Evolutionary conservation across 2,329 filamentous ascomycete species (phyloP), one percentile per base, ranked within the genome.

Genomic region (Aureobasidium uvarum): DNA sequence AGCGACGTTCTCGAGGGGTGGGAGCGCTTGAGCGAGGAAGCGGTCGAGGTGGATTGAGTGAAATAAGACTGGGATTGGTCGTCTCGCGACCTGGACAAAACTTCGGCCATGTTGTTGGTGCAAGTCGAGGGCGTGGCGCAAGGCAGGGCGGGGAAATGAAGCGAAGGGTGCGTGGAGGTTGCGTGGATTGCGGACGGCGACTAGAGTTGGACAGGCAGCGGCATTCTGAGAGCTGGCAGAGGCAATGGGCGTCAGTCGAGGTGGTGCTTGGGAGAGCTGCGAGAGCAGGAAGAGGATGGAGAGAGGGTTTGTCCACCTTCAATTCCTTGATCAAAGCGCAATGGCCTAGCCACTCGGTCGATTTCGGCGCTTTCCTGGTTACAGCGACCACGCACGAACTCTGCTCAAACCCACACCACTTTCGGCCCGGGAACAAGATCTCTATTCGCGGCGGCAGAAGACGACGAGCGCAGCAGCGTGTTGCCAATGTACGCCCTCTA

Each of bases 1-100:
- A 81, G 75, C 50, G 80, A 78, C 25, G 79, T 76, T 60, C 79
- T 74, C 38, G 80, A 80, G 46, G 77, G 70, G 10, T 76, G 75
- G 7, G 79, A 75, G 31, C 74, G 76, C 67, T 76, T 75, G 68
- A 82, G 73, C 64, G 77, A 70, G 63, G 75, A 73, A 64, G 73
- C 69, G 65, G 76, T 70, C 69, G 60, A 31, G 20, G 3, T 14
- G 7, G 36, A 13, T 18, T 63, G 60, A 10, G 5, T 11, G 23
- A 79, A 81, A 69, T 78, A 76, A 38, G 74, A 74, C 67, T 77
- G 75, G 31, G 74, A 73, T 67, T 77, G 75, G 33, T 77, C 77
- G 65, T 81, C 77, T 39, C 77, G 74, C 73, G 79, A 71, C 65
- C 70, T 71, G 48, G 75, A 74, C 54, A 81, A 72, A 16, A 81